phyloP scores from a whole-genome alignment of 2,329 filamentous ascomycete species.

The Penicillium oxalicum region DNA sequence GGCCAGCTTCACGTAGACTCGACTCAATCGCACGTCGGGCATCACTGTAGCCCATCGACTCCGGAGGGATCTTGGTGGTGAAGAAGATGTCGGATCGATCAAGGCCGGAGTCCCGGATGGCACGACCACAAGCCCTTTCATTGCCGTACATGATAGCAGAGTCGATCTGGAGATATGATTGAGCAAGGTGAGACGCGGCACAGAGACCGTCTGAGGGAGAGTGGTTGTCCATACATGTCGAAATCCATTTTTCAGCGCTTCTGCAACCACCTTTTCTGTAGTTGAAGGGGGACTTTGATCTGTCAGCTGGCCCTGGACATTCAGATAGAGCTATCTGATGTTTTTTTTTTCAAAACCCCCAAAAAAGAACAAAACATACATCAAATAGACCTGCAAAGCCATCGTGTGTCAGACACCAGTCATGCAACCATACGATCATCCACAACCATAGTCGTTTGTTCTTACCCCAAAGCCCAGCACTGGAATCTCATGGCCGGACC shows the following conservation, averaged over 20 bases:
- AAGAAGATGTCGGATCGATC: constrained; percentile 68
- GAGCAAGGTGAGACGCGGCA: background rate
- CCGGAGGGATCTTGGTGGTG: constrained; percentile 70
- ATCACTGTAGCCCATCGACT: constrained; percentile 57
- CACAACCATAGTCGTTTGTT: constrained; percentile 1
- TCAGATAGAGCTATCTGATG: too few relatives aligned
- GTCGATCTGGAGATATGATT: constrained; percentile 39
- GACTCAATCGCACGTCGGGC: constrained; percentile 60
- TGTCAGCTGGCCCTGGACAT: constrained; percentile 1
- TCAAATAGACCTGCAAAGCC: constrained; percentile 28
- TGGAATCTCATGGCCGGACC: constrained; percentile 58
- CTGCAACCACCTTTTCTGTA: constrained; percentile 22
- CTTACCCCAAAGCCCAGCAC: constrained; percentile 54
- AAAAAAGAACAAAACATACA: constrained; percentile 16
- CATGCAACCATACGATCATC: background rate
- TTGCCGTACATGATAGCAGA: constrained; percentile 64
- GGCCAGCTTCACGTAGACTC: constrained; percentile 56
- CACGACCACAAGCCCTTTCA: constrained; percentile 62
- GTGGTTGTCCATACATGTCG: constrained; percentile 22
- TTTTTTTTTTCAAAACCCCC: background rate
- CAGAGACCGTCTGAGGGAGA: background rate
- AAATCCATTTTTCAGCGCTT: constrained; percentile 27
- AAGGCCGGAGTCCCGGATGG: constrained; percentile 55
- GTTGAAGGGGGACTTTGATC: constrained; percentile 19
- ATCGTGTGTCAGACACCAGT: background rate